Evolutionary conservation across 192 early-diverging fungal genomes (phyloP), one percentile per base, ranked within the genome.

Genomic region (Gamsiella multidivaricata): DNA sequence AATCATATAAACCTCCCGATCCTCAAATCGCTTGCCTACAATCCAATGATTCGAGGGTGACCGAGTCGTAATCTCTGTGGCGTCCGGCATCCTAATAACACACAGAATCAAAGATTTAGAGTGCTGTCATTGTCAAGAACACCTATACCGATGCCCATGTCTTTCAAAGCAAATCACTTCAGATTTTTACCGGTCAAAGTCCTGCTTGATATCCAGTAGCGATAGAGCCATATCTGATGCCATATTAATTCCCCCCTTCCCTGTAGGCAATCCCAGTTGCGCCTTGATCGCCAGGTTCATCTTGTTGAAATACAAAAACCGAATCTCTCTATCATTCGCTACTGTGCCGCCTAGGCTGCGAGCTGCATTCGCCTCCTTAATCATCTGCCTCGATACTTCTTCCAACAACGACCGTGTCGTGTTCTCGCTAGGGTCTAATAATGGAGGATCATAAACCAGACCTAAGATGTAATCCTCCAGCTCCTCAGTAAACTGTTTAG

Each of bases 11-110:
- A 88, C 69, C 55, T 85, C 81, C 8, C 81, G 83, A 32, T 70
- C 76, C 29, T 88, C 84, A 29, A 82, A 63, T 32, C 85, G 71
- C 31, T 83, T 79, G 2, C 87, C 87, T 18, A 85, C 81, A 43
- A 88, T 75, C 87, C 87, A 88, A 61, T 84, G 67, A 57, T 87
- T 84, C 15, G 76, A 60, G 22, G 81, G 80, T 11, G 87, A 87
- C 22, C 82, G 66, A 5, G 87, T 87, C 54, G 85, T 85, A 0
- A 87, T 80, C 54, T 88, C 85, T 32, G 65, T 82, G 1, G 82
- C 69, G 20, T 75, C 75, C 20, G 83, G 83, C 42, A 81, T 66
- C 37, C 82, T 82, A 42, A 14, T 1, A 25, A 49, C 11, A 20
- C 64, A 39, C 28, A 37, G 1, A 49, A 62, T 14, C 51, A 43